Percentiles rank a stretch among this genome's conserved stretches.
phyloP scores from a whole-genome alignment of 2,329 filamentous ascomycete species.

The Plectosphaerella plurivora region DNA sequence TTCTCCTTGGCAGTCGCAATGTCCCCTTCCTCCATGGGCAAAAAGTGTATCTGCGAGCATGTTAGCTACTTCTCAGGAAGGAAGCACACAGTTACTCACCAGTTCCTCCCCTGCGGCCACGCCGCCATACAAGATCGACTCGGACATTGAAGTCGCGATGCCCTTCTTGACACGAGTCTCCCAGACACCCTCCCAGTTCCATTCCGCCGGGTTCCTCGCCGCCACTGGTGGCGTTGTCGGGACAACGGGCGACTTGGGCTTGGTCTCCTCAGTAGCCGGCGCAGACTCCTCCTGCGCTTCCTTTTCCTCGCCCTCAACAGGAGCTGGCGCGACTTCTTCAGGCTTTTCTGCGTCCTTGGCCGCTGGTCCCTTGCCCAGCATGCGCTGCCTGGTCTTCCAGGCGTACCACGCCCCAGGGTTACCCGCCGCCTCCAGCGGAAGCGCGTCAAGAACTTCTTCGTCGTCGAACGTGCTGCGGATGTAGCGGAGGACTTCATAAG shows the following conservation, averaged over 20 bases:
- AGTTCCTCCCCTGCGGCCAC: constrained; percentile 35
- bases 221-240: constrained; percentile 5
- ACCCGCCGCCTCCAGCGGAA: constrained; percentile 77
- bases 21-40: constrained; percentile 57
- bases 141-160: constrained; percentile 71
- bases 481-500: constrained; percentile 71
- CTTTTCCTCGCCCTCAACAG: neutral
- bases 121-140: constrained; percentile 72
- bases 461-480: constrained; percentile 79
- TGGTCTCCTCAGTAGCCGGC: neutral
- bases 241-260: neutral
- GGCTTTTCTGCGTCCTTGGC: neutral
- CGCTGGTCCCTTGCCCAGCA: constrained; percentile 3
- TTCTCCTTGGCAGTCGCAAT: constrained; percentile 56
- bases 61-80: constrained; percentile 3
- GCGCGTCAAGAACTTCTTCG: constrained; percentile 68
- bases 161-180: constrained; percentile 80
- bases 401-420: constrained; percentile 94
- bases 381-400: constrained; percentile 63
- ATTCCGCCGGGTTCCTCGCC: constrained; percentile 67
- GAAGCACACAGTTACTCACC: constrained; percentile 4
- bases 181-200: constrained; percentile 99
- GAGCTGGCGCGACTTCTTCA: neutral
- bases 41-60: constrained; percentile 55
- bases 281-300: constrained; percentile 14